phyloP scores from a whole-genome alignment of 2,329 filamentous ascomycete species.

The Colletotrichum coccodes region DNA sequence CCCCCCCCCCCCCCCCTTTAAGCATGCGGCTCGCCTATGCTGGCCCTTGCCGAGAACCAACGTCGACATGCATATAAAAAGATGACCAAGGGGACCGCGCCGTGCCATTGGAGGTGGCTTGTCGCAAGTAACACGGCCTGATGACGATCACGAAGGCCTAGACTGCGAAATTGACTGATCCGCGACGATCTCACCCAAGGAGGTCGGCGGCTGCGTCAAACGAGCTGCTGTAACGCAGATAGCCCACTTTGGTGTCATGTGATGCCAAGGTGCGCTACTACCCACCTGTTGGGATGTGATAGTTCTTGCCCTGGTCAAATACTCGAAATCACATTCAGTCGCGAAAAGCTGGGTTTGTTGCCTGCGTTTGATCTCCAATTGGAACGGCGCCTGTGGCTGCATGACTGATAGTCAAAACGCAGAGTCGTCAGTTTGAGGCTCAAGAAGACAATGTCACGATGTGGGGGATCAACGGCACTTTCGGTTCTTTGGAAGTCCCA shows the following conservation, averaged over 20 bases:
- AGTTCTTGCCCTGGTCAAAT: not conserved
- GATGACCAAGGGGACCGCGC: not conserved
- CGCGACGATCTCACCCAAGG: conserved; percentile 13
- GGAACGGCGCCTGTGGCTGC: not conserved
- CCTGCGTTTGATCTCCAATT: not conserved
- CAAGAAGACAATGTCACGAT: conserved; percentile 23
- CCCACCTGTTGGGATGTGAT: not conserved
- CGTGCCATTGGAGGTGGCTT: not conserved
- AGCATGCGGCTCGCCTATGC: not conserved
- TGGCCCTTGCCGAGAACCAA: not conserved
- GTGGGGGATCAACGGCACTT: conserved; percentile 32
- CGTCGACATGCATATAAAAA: not conserved
- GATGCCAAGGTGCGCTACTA: not conserved
- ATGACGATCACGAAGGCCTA: conserved; percentile 2
- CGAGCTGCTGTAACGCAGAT: not conserved
- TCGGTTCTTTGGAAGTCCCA: conserved; percentile 28
- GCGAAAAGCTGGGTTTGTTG: not conserved
- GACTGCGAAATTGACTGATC: conserved; percentile 14
- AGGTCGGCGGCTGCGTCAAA: not conserved
- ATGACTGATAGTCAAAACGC: not conserved
- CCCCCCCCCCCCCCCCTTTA: conserved; percentile 5
- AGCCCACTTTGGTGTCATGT: conserved; percentile 8
- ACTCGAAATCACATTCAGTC: not conserved
- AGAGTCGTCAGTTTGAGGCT: conserved; percentile 28
- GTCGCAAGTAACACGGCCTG: not conserved